Conservation (phyloP, 306 rosid genomes). For the Crotalaria pallida region DNA sequence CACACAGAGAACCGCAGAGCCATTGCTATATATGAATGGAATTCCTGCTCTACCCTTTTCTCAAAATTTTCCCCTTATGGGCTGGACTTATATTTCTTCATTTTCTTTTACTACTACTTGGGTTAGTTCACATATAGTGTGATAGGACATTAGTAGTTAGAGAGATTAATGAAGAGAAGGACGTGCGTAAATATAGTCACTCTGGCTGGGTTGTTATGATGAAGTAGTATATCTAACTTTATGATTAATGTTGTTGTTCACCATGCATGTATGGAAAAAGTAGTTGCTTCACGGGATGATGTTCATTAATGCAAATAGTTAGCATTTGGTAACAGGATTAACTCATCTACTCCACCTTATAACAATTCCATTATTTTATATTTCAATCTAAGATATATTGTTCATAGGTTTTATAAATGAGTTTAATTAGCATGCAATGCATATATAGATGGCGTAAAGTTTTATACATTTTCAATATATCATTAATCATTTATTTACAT, state of each 20-base stretch:
- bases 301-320: background rate
- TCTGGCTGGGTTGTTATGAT: background rate
- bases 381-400: too few relatives aligned
- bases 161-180: background rate
- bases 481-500: too few relatives aligned
- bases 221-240: background rate
- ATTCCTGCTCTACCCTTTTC: conserved; percentile 26
- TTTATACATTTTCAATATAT: too few relatives aligned
- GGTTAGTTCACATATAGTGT: background rate
- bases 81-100: background rate
- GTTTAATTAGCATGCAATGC: too few relatives aligned
- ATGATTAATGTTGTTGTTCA: background rate
- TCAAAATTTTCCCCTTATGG: conserved; percentile 14
- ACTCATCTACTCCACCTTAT: too few relatives aligned
- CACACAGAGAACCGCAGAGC: conserved; percentile 13
- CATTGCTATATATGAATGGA: conserved; percentile 32
- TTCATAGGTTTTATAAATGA: too few relatives aligned
- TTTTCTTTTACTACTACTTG: background rate
- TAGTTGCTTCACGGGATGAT: background rate
- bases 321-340: background rate
- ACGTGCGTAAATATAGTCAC: background rate
- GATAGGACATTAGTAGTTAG: background rate
- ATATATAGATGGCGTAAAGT: too few relatives aligned
- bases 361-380: background rate
- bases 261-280: background rate